Evolutionary conservation across 441 rosid species (phyloP).

Genomic region (Erysimum cheiri): DNA sequence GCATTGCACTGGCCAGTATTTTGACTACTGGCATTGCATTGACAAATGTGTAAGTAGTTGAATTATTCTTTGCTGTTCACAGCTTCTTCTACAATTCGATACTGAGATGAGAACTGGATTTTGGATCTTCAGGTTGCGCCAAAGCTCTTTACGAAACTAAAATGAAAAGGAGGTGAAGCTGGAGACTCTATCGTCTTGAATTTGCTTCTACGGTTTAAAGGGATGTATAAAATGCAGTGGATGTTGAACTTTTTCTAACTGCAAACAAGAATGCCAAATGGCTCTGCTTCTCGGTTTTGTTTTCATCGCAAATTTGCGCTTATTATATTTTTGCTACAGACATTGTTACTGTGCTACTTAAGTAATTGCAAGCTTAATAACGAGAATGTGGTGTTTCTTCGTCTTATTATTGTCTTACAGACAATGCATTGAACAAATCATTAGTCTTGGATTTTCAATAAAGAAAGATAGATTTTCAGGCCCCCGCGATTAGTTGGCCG

Average conservation of each 20-base stretch:
- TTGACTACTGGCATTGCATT: conserved; percentile 73
- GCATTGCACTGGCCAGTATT: conserved; percentile 85
- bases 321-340: conserved; percentile 27
- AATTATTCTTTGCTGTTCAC: conserved; percentile 8
- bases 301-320: conserved; percentile 37
- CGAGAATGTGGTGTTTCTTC: background rate
- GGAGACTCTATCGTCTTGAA: conserved; percentile 23
- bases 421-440: background rate
- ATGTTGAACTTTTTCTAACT: conserved; percentile 38
- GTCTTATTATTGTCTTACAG: background rate
- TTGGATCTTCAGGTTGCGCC: conserved; percentile 61
- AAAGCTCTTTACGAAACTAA: conserved; percentile 56
- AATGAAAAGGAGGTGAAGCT: conserved; percentile 42
- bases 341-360: conserved; percentile 6
- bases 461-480: background rate
- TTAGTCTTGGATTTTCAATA: background rate
- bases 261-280: conserved; percentile 43
- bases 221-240: conserved; percentile 45
- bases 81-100: conserved; percentile 2
- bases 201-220: conserved; percentile 37
- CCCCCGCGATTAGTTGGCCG: background rate
- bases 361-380: conserved; percentile 33
- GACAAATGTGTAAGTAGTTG: conserved; percentile 77
- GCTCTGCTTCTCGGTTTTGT: conserved; percentile 43
- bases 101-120: conserved; percentile 15